Conservation (phyloP, 2,329 filamentous ascomycete genomes). For the Mycogone perniciosa region DNA sequence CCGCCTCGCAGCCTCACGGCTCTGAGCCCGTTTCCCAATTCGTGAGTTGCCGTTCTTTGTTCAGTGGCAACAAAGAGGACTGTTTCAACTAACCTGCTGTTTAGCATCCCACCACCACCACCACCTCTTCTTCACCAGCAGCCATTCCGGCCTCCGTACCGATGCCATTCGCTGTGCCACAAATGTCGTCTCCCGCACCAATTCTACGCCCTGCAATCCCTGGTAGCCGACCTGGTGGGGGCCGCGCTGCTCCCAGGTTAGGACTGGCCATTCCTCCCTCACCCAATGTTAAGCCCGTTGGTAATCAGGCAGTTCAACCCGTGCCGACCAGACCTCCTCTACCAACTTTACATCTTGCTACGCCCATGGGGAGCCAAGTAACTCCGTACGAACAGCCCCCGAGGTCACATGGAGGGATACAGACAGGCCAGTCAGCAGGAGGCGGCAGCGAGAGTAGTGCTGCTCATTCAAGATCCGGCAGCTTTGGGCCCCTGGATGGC, state of each 20-base stretch:
- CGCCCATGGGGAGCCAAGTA: constrained; percentile 75
- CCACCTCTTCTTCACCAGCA: constrained; percentile 7
- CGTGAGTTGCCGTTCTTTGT: constrained; percentile 14
- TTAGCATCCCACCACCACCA: constrained; percentile 7
- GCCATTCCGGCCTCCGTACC: constrained; percentile 24
- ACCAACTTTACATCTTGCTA: constrained; percentile 78
- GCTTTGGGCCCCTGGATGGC: constrained; percentile 71
- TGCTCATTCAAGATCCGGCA: constrained; percentile 75
- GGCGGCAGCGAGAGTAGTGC: constrained; percentile 74
- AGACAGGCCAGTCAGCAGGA: constrained; percentile 59
- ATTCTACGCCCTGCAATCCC: constrained; percentile 79
- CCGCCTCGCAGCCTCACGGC: constrained; percentile 18
- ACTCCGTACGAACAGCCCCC: constrained; percentile 62
- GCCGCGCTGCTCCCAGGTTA: constrained; percentile 66
- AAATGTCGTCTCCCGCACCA: constrained; percentile 71
- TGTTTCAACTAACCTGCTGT: constrained; percentile 4
- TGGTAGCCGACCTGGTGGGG: constrained; percentile 56
- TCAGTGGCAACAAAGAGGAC: constrained; percentile 1
- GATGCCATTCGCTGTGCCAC: constrained; percentile 37
- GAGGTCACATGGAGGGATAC: constrained; percentile 45
- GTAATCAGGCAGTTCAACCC: constrained; percentile 37
- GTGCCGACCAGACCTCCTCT: constrained; percentile 46
- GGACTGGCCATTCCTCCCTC: constrained; percentile 88
- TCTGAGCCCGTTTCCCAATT: constrained; percentile 15
- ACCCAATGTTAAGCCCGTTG: constrained; percentile 72